A percentile compares a stretch with the other conserved stretches of the same genome.
These are phyloP conservation scores for Hamigera avellanea DNA, from an alignment of 495 filamentous ascomycete species.

Conservation along the genomic window DNA sequence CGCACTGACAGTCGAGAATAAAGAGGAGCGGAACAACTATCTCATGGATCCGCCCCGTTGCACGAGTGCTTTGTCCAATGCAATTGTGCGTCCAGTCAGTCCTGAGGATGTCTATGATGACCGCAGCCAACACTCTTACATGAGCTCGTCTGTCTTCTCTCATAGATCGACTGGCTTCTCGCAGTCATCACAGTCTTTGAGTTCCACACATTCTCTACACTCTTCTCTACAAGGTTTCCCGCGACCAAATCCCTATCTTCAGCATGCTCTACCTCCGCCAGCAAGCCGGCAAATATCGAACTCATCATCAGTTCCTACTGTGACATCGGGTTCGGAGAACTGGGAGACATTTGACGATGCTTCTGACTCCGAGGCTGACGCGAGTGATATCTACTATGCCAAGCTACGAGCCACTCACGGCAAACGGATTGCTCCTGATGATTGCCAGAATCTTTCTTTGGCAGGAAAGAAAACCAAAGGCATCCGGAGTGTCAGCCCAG, in stretches of 20 bases:
- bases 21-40: slow-evolving; percentile 48
- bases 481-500: slow-evolving; percentile 37
- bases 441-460: slow-evolving; percentile 34
- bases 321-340: slow-evolving; percentile 74
- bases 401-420: slow-evolving; percentile 55
- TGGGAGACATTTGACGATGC: slow-evolving; percentile 88
- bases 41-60: slow-evolving; percentile 49
- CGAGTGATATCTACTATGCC: slow-evolving; percentile 64
- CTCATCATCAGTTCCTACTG: slow-evolving; percentile 50
- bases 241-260: slow-evolving; percentile 29
- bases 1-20: slow-evolving; percentile 58
- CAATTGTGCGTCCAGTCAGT: slow-evolving; percentile 61
- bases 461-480: slow-evolving; percentile 42
- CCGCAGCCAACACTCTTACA: slow-evolving; percentile 37
- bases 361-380: slow-evolving; percentile 62
- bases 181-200: slow-evolving; percentile 28
- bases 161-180: slow-evolving; percentile 29
- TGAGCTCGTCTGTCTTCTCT: slow-evolving; percentile 36
- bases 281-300: slow-evolving; percentile 60
- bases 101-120: slow-evolving; percentile 86
- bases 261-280: slow-evolving; percentile 34
- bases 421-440: slow-evolving; percentile 52
- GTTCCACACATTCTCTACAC: slow-evolving; percentile 26
- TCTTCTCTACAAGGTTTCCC: slow-evolving; percentile 28
- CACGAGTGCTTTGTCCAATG: slow-evolving; percentile 52